Conservation (phyloP, 106 monocot species). For the Ottelia alismoides region DNA sequence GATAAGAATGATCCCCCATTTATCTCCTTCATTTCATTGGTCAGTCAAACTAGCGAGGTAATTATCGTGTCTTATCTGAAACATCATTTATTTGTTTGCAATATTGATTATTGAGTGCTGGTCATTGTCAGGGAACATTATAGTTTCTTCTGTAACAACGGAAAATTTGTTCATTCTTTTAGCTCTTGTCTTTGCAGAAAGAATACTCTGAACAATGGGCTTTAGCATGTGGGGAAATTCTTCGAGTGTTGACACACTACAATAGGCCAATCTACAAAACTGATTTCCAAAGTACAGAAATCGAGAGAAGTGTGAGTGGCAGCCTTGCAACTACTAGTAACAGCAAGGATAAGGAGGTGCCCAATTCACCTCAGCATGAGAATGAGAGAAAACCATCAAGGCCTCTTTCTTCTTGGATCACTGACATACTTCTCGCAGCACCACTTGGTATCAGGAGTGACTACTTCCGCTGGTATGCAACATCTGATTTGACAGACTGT, state of each 20-base stretch:
- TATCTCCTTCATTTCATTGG: constrained; percentile 85
- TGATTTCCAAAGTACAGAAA: constrained; percentile 40
- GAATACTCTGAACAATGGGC: constrained; percentile 98
- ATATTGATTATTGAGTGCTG: too few relatives aligned
- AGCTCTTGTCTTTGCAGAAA: constrained; percentile 88
- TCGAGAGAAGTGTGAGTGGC: constrained; percentile 35
- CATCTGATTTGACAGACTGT: too few relatives aligned
- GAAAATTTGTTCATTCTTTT: too few relatives aligned
- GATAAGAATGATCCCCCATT: constrained; percentile 67
- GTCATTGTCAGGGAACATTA: too few relatives aligned
- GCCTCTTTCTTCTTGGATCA: constrained; percentile 92
- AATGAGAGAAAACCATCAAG: constrained; percentile 68
- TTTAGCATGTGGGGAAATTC: constrained; percentile 91
- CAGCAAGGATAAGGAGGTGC: constrained; percentile 26
- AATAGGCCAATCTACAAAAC: constrained; percentile 83
- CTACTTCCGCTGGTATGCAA: constrained; percentile 81
- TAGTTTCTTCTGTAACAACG: too few relatives aligned
- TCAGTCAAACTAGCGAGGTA: constrained; percentile 84
- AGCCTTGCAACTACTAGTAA: constrained; percentile 56
- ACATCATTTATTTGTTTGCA: too few relatives aligned
- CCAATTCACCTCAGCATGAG: constrained; percentile 30
- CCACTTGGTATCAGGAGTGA: constrained; percentile 96
- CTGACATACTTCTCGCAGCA: constrained; percentile 87
- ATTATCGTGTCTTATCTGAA: too few relatives aligned
- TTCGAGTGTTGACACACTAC: constrained; percentile 89